Base-by-base conservation (phyloP, 495 filamentous ascomycete genomes). In the Monascus purpureus region DNA sequence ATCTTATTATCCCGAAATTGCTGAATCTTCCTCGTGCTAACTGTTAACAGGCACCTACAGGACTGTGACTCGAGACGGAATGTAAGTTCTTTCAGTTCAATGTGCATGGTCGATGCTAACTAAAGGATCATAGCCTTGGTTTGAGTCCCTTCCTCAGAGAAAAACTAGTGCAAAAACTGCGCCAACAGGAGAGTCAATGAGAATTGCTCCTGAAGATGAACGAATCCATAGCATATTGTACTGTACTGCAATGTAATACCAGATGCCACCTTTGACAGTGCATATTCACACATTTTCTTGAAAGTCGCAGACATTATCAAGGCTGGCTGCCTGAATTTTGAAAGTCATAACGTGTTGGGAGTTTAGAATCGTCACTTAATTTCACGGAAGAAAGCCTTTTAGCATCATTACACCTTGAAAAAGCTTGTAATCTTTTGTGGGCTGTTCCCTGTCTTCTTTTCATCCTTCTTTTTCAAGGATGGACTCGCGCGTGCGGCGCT, bases 341-440 rank as follows among this genome's bases (percentile, higher is more conserved):
- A 7, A n/a, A 25, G n/a, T 25, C 22, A n/a, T n/a, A n/a, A n/a
- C n/a, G n/a, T n/a, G n/a, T n/a, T n/a, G n/a, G n/a, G n/a, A n/a
- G n/a, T n/a, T n/a, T n/a, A n/a, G n/a, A n/a, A n/a, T n/a, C n/a
- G n/a, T n/a, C n/a, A n/a, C n/a, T n/a, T n/a, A n/a, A n/a, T n/a
- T n/a, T n/a, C n/a, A n/a, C n/a, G n/a, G n/a, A n/a, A n/a, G n/a
- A n/a, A n/a, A n/a, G n/a, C n/a, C n/a, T n/a, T n/a, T n/a, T n/a
- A n/a, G n/a, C n/a, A n/a, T 12, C 13, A 4, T 58, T 47, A 68
- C 41, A 77, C 82, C 11, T 61, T 70, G 56, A 92, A 90, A 49
- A 92, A 93, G 32, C 67, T 83, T 0, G 85, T 93, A 36, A 93
- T 93, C 55, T 75, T 79, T 52, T 80, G 77, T 31, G 70, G 82